phyloP scores from a whole-genome alignment of 805 yeast species.

The Geotrichum ghanense region DNA sequence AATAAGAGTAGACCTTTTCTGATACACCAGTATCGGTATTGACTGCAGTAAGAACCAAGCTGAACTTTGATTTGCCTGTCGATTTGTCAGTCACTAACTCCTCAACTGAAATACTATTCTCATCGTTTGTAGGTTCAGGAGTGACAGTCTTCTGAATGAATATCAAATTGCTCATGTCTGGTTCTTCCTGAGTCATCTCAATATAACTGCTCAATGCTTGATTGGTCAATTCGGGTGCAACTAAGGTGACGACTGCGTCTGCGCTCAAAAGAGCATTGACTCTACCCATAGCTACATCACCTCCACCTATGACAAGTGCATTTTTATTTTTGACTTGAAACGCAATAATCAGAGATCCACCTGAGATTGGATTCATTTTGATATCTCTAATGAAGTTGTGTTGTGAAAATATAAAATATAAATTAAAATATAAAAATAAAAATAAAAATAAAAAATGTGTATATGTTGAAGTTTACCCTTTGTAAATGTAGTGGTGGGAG shows the following conservation, averaged over 20 bases:
- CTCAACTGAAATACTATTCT: constrained; percentile 3
- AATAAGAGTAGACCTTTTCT: constrained; percentile 47
- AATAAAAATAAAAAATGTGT: too few species aligned
- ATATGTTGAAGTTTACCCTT: too few species aligned
- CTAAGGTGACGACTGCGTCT: constrained; percentile 56
- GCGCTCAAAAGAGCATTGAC: constrained; percentile 58
- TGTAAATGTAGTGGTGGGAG: too few species aligned
- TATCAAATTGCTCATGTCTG: neutral
- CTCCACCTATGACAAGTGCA: constrained; percentile 65
- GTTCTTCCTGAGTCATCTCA: constrained; percentile 7
- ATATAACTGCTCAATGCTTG: constrained; percentile 37
- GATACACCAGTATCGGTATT: constrained; percentile 25
- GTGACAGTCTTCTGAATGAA: constrained; percentile 6
- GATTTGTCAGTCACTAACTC: constrained; percentile 6
- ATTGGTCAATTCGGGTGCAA: constrained; percentile 39
- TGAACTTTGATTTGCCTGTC: constrained; percentile 8
- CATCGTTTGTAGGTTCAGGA: constrained; percentile 17
- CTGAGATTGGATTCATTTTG: constrained; percentile 6
- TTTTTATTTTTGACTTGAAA: constrained; percentile 61
- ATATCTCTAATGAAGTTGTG: neutral
- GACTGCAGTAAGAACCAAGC: constrained; percentile 61
- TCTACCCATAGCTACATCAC: constrained; percentile 57
- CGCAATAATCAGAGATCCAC: constrained; percentile 54
- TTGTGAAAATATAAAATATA: neutral
- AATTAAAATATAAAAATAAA: too few species aligned